A percentile compares a stretch with the other conserved stretches of the same genome.
phyloP scores from a whole-genome alignment of 495 filamentous ascomycete species.

The Hyaloscypha hepaticicola region DNA sequence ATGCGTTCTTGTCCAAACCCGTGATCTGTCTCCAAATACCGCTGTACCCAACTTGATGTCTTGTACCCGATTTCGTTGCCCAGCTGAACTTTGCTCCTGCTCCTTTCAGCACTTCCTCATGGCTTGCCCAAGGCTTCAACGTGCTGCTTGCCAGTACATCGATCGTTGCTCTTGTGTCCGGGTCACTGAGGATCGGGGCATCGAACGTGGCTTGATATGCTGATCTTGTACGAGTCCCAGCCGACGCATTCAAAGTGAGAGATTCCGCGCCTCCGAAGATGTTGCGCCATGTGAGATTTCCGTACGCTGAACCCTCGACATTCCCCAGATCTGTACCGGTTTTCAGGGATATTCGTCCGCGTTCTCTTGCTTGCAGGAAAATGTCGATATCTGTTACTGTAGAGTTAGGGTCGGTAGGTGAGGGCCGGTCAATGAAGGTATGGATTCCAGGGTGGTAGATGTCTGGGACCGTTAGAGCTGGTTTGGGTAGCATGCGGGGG shows the following conservation, averaged over 20 bases:
- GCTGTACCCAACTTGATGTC: conserved; percentile 75
- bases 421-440: conserved; percentile 72
- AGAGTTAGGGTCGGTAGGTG: conserved; percentile 53
- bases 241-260: conserved; percentile 74
- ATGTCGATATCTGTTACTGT: conserved; percentile 75
- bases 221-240: conserved; percentile 85
- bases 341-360: conserved; percentile 74
- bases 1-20: conserved; percentile 67
- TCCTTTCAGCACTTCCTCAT: conserved; percentile 86
- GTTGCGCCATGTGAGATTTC: conserved; percentile 80
- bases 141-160: conserved; percentile 78
- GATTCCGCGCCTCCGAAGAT: conserved; percentile 92
- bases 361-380: conserved; percentile 72
- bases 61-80: conserved; percentile 57
- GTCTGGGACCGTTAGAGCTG: conserved; percentile 46
- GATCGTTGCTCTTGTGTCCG: conserved; percentile 70
- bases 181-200: conserved; percentile 77
- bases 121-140: conserved; percentile 85
- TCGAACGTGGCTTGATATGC: conserved; percentile 84
- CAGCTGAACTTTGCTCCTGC: conserved; percentile 74
- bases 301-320: conserved; percentile 86
- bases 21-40: conserved; percentile 88
- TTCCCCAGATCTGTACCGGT: conserved; percentile 93
- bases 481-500: neutral
- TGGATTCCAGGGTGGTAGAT: conserved; percentile 84